Evolutionary conservation across 257 asterid genomes (phyloP).

Genomic region (Nemophila menziesii): DNA sequence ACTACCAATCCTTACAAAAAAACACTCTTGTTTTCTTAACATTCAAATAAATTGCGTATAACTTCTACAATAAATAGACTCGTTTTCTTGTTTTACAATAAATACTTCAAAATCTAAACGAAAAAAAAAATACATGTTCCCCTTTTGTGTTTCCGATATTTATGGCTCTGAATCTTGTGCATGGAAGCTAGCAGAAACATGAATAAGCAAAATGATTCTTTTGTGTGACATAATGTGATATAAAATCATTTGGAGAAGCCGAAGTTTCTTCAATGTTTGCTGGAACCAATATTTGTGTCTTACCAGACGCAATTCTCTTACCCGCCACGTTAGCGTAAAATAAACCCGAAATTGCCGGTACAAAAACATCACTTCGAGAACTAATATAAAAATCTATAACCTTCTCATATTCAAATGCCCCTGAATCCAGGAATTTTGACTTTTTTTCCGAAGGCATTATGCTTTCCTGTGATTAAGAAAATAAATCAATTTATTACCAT

Average conservation of each 20-base stretch:
- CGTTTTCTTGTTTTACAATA: background rate
- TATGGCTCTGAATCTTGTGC: constrained; percentile 1
- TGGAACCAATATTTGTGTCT: constrained; percentile 68
- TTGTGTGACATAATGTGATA: constrained; percentile 57
- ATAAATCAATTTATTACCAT: background rate
- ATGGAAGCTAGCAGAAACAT: constrained; percentile 48
- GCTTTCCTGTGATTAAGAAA: constrained; percentile 39
- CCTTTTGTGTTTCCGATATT: background rate
- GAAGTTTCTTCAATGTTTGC: constrained; percentile 37
- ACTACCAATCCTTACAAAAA: constrained; percentile 22
- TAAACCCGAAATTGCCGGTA: constrained; percentile 65
- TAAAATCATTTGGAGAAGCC: constrained; percentile 44
- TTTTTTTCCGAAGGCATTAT: constrained; percentile 49
- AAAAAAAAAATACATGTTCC: background rate
- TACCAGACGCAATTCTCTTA: constrained; percentile 56
- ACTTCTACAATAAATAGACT: background rate
- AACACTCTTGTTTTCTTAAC: constrained; percentile 8
- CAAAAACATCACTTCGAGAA: constrained; percentile 32
- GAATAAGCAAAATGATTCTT: constrained; percentile 78
- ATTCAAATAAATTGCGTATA: constrained; percentile 5
- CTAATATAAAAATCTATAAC: constrained; percentile 29
- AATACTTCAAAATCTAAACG: background rate
- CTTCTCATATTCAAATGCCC: constrained; percentile 29
- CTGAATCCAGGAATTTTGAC: constrained; percentile 21
- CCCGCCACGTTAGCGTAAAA: constrained; percentile 83